Conservation (phyloP, 768 basidiomycete genomes). For the Rubroboletus pulcherrimus region DNA sequence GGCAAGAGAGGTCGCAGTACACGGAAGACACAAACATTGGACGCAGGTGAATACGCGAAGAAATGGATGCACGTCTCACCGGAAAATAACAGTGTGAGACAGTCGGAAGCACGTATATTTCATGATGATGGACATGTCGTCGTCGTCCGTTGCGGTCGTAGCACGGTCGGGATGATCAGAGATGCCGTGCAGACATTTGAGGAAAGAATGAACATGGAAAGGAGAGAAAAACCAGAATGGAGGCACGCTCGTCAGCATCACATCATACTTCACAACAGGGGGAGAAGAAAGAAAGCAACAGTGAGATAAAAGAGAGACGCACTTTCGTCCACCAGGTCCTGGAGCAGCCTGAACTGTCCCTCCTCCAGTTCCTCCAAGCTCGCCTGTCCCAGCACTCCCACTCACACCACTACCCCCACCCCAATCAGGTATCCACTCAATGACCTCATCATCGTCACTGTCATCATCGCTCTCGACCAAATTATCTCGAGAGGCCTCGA, state of each 20-base stretch:
- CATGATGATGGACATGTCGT: not conserved
- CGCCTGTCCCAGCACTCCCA: not conserved
- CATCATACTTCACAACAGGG: not conserved
- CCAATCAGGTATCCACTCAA: slow-evolving; percentile 20
- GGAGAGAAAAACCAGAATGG: not conserved
- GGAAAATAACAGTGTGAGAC: not conserved
- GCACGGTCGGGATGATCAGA: not conserved
- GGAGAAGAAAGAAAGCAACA: not conserved
- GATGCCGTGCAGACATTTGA: not conserved
- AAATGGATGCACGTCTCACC: not conserved
- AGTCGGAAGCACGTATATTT: not conserved
- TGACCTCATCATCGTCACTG: slow-evolving; percentile 29
- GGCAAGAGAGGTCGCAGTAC: not conserved
- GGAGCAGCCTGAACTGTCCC: slow-evolving; percentile 5
- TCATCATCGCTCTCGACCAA: slow-evolving; percentile 27
- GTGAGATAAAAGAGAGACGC: slow-evolving; percentile 13
- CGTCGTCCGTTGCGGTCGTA: not conserved
- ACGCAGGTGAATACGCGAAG: not conserved
- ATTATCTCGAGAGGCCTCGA: not conserved
- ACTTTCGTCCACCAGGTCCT: slow-evolving; percentile 26
- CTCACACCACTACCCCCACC: slow-evolving; percentile 1
- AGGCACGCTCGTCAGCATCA: slow-evolving; percentile 13
- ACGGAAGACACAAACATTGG: not conserved
- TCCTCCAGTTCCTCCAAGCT: slow-evolving; percentile 3
- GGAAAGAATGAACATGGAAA: not conserved